Base-by-base conservation (phyloP, 352 stramenopile genomes). In the Pythium coloratum region DNA sequence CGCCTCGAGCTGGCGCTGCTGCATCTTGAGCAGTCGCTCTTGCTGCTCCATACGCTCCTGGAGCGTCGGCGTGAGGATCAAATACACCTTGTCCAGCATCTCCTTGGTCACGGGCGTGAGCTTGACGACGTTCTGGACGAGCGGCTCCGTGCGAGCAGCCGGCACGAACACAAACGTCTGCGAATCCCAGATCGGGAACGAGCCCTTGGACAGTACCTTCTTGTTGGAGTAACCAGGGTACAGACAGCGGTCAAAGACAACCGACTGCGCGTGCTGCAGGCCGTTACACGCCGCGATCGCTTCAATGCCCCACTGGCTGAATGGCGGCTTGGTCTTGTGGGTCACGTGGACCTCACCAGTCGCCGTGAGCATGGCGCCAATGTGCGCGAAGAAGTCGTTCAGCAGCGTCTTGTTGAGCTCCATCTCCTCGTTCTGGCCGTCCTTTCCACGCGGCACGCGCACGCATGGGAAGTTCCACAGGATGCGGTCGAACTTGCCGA, bases 381-480 rank as follows among this genome's bases (percentile, higher is more conserved):
- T 77, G 71, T 89, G 85, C 6, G 53, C 59, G 38, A 99, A 95
- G 77, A 99, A 99, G 18, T 75, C 77, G 34, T 82, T 68, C 24
- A 99, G 69, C 1, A 99, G 76, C 60, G 86, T 62, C 69, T 98
- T 98, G 79, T 99, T 99, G 8, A 80, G 60, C 69, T 98, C 94
- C 90, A 99, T 98, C 69, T 96, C 94, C 38, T 95, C 61, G 75
- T 98, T 98, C 80, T 99, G 96, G n/a, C 95, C 97, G 82, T 99
- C 97, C 74, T 97, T 81, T 55, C 97, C 95, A 12, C 78, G 81
- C 0, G 75, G 80, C 50, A 96, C 91, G 33, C 89, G 90, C 7
- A 97, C 92, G 64, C 96, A 98, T 26, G 96, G 95, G 70, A 99
- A 99, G 76, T 99, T 99, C 94, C 95, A 99, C 34, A 98, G 81